Conservation (phyloP, 1,139 yeast species). For the Cylindricascospora bacillispora region DNA sequence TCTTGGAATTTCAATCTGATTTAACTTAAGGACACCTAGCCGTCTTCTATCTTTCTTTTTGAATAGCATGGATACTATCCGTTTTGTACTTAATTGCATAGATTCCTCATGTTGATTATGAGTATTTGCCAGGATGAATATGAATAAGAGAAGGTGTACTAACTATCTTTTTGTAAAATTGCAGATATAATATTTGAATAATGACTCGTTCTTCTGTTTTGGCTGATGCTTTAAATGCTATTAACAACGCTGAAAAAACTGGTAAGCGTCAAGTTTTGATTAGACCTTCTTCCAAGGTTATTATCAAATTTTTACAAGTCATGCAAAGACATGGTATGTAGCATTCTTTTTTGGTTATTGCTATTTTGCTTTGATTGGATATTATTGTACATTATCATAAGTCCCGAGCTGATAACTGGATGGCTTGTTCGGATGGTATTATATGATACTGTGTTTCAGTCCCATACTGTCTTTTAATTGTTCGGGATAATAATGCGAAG, state of each 20-base stretch:
- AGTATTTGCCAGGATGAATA: neutral
- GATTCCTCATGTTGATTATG: no score
- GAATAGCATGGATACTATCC: no score
- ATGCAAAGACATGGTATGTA: slow-evolving; percentile 89
- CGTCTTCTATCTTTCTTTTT: no score
- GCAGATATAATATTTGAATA: slow-evolving; percentile 18
- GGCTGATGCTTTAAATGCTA: slow-evolving; percentile 97
- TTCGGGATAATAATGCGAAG: slow-evolving; percentile 56
- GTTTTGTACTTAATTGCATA: no score
- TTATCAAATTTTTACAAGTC: slow-evolving; percentile 90
- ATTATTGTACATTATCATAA: neutral
- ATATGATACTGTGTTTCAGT: slow-evolving; percentile 30
- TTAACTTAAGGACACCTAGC: no score
- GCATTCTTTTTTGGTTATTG: slow-evolving; percentile 1
- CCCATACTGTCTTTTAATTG: slow-evolving; percentile 96
- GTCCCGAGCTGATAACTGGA: slow-evolving; percentile 93
- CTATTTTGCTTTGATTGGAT: neutral
- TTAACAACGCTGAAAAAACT: slow-evolving; percentile 98
- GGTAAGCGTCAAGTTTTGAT: slow-evolving; percentile 98
- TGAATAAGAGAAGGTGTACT: slow-evolving; percentile 8
- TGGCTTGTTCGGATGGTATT: slow-evolving; percentile 63
- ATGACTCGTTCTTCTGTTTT: slow-evolving; percentile 99
- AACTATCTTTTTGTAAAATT: slow-evolving; percentile 7
- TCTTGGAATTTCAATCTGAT: no score
- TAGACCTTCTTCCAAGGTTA: slow-evolving; percentile 98